Base-by-base conservation (phyloP, 2,329 filamentous ascomycete genomes). In the Septoria linicola region DNA sequence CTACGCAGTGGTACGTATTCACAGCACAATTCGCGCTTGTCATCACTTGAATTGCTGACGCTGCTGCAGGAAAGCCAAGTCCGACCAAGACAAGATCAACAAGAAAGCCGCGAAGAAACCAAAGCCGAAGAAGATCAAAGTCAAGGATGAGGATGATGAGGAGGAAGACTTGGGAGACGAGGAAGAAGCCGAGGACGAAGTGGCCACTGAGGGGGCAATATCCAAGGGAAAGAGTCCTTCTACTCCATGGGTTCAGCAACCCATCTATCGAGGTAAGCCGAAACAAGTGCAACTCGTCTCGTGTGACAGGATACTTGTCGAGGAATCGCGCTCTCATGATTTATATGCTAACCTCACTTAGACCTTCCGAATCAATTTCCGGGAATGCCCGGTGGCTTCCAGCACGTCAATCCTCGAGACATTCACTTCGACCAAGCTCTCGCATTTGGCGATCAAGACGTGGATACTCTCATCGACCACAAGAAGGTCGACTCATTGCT, bases 1-100 rank as follows among this genome's bases (percentile, higher is more conserved):
- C 51, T 11, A 48, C 51, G 3, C 37, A 31, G 13, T 64, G 62
- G 63, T 63, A 51, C 51, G 60, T 51, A 16, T 40, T 21, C 16
- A 17, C 6, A 14, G 20, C 40, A 35, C 21, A 8, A 3, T 19
- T 21, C 11, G 37, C 19, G 19, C 23, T n/a, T 3, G n/a, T 14
- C 17, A 8, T 8, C 8, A 10, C 19, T 3, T 7, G 10, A 23
- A 14, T n/a, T 35, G 17, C 35, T 47, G 5, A 47, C 13, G 8
- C 14, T 7, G 10, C n/a, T 16, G 20, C 34, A 47, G 43, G 43
- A 47, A 37, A 19, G 43, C 20, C n/a, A n/a, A n/a, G n/a, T n/a
- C n/a, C 10, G 41, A 42, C 20, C 11, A 25, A 21, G 35, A 11
- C 35, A 52, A 41, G 13, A 27, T 21, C n/a, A 41, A 30, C 8